Conservation (phyloP, 345 rosid genomes). For the Corchorus capsularis region DNA sequence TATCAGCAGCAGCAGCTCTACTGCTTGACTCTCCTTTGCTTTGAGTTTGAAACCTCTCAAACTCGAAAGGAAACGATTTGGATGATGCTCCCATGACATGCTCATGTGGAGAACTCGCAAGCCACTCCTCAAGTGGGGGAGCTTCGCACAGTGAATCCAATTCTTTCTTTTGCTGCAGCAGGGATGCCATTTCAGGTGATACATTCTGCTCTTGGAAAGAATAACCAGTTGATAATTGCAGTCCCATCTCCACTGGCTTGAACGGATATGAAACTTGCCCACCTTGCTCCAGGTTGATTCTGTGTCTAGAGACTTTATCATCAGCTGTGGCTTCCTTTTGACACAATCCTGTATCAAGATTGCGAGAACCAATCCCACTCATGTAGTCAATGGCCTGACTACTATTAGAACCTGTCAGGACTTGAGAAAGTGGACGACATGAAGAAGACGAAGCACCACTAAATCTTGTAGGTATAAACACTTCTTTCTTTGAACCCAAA, state of each 20-base stretch:
- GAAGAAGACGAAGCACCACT: constrained; percentile 5
- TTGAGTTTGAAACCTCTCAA: constrained; percentile 9
- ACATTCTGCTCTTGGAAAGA: neutral
- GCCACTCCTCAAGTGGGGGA: neutral
- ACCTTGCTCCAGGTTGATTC: neutral
- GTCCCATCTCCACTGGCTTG: constrained; percentile 14
- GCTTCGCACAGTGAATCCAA: neutral
- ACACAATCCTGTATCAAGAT: neutral
- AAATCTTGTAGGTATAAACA: neutral
- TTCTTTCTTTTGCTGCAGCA: neutral
- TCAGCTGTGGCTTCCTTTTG: constrained; percentile 5
- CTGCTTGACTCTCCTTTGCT: neutral
- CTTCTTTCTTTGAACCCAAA: constrained; percentile 1
- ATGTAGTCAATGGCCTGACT: constrained; percentile 13
- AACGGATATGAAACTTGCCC: neutral
- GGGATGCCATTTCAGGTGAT: constrained; percentile 4
- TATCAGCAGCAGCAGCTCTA: constrained; percentile 9
- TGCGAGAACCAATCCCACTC: constrained; percentile 6
- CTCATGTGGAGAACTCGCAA: neutral
- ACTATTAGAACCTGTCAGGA: constrained; percentile 3
- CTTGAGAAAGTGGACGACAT: constrained; percentile 18
- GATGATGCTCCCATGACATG: neutral
- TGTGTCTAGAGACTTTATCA: constrained; percentile 14
- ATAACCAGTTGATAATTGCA: neutral
- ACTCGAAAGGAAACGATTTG: neutral